Conservation (phyloP, 2,329 filamentous ascomycete species). For the Pseudogymnoascus sp. region DNA sequence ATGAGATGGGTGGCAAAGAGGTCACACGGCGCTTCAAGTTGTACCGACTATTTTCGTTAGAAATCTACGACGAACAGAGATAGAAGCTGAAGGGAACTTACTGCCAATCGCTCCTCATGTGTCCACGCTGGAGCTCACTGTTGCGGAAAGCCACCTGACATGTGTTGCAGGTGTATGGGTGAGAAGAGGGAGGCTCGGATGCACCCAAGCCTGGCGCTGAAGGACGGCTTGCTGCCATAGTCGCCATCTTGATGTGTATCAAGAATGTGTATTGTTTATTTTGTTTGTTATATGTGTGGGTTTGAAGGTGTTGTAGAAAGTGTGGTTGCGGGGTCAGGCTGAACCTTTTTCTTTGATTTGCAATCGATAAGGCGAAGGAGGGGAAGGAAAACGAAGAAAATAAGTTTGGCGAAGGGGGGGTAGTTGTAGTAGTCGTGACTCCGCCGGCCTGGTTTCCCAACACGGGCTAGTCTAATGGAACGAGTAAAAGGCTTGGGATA, state of each 20-base stretch:
- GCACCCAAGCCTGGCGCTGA: constrained; percentile 19
- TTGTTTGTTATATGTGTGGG: background rate
- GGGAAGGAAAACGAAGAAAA: constrained; percentile 5
- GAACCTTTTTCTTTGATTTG: constrained; percentile 6
- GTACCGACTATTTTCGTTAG: constrained; percentile 59
- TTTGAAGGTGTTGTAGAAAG: background rate
- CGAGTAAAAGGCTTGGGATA: background rate
- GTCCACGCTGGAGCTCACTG: constrained; percentile 82
- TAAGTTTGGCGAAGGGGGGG: constrained; percentile 6
- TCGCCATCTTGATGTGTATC: constrained; percentile 39
- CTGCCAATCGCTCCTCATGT: constrained; percentile 99
- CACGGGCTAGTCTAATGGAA: background rate
- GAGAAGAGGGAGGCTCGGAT: constrained; percentile 42
- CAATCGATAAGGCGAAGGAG: constrained; percentile 10
- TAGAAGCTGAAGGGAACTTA: constrained; percentile 43
- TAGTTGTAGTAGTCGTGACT: background rate
- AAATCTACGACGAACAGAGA: constrained; percentile 17
- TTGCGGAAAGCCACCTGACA: constrained; percentile 95
- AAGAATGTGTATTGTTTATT: background rate
- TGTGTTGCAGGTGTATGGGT: constrained; percentile 97
- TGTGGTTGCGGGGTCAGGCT: constrained; percentile 5
- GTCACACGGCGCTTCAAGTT: constrained; percentile 94
- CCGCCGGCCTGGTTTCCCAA: background rate
- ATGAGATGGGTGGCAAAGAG: constrained; percentile 79
- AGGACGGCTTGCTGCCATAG: constrained; percentile 35